Evolutionary conservation across 371 early-diverging fungal genomes (phyloP), one percentile per base, ranked within the genome.

Genomic region (Smittium culicis): DNA sequence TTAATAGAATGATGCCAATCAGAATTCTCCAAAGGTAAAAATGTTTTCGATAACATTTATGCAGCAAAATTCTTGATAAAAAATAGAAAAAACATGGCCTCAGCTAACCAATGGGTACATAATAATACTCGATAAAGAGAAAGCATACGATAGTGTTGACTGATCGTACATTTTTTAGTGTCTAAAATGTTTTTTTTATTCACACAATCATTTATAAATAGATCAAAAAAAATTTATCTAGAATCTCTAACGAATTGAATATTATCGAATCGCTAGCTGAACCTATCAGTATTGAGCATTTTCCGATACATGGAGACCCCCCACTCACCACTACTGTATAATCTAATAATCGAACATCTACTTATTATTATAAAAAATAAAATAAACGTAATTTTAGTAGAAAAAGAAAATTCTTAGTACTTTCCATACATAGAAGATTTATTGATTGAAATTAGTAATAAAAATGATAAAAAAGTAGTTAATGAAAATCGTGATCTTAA

Each of bases 291-390:
- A 70, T 63, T 32, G 27, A n/a, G 32, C 61, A 67, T 24, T 67
- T 67, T 0, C 68, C 67, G 0, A 24, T 55, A 0, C 70, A 70
- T 24, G 68, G 67, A 1, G 70, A 70, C 28, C 71, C 65, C n/a
- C 20, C 65, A 63, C 0, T 70, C 68, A 20, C 71, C 71, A 2
- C 59, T 70, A 0, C 65, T 68, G 0, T 70, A 70, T 34, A 70
- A 70, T 28, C 11, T 68, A 1, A 54, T 67, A 1, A 61, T 61
- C 67, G 0, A 55, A 67, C 20, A 57, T 64, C 28, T 64, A 61
- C 35, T 24, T 70, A 45, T 11, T 11, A 5, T 11, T 11, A 11
- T 11, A 5, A 35, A 59, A 1, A 3, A 11, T 0, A 0, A 28
- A 17, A 58, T 68, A 0, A 28, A 57, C 0, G 71, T 66, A 1